These are phyloP conservation scores for Edaphochlamys debaryana DNA, from an alignment of 139 green algal species.

Conservation along the genomic window DNA sequence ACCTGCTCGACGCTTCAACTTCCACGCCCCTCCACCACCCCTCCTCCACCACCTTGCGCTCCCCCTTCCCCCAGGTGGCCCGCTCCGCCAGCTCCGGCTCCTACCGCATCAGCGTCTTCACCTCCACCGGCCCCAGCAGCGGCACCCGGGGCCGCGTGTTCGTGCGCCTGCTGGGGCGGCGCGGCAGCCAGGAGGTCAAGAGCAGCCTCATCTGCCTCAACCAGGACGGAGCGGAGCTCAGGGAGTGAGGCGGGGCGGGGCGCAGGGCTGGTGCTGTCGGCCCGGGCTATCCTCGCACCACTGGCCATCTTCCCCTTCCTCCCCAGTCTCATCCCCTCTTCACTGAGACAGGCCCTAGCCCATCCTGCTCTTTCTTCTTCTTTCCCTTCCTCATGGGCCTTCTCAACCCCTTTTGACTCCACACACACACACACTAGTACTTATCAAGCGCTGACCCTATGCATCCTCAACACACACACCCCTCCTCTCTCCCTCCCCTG, in stretches of 20 bases:
- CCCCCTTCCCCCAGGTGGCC: neutral
- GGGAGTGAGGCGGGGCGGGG: conserved; percentile 3
- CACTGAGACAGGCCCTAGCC: no score
- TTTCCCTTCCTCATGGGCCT: no score
- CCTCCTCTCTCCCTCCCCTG: neutral
- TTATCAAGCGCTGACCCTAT: no score
- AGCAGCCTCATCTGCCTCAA: conserved; percentile 29
- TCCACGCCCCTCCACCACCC: neutral
- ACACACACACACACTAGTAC: no score
- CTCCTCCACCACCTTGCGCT: neutral
- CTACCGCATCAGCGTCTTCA: conserved; percentile 34
- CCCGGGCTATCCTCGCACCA: no score
- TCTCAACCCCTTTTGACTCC: no score
- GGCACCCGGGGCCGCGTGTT: conserved; percentile 1
- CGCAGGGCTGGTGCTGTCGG: no score
- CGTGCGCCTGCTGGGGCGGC: conserved; percentile 5
- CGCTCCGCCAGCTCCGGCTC: neutral
- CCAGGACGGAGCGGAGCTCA: neutral
- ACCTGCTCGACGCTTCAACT: no score
- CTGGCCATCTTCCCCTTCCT: no score
- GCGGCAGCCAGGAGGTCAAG: neutral
- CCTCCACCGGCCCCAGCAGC: neutral
- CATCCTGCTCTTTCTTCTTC: no score
- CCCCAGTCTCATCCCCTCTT: no score
- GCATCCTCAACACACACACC: no score